These are phyloP conservation scores for Phytophthora sojae DNA, from an alignment of 352 stramenopile species.

Conservation along the genomic window DNA sequence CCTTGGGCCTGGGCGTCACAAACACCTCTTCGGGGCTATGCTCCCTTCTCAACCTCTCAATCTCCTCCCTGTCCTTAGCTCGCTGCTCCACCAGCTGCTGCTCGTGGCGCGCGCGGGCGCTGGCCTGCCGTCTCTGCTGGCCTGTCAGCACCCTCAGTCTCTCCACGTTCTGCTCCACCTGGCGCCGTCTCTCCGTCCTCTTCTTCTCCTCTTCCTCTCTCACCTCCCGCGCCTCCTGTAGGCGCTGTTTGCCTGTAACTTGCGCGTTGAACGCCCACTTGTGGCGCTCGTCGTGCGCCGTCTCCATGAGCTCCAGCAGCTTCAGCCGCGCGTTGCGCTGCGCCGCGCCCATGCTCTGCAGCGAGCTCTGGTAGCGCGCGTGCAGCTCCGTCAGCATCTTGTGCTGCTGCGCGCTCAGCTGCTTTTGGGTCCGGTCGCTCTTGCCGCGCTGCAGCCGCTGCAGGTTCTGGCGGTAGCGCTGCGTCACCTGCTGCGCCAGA, in stretches of 20 bases:
- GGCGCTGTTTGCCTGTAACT: constrained; percentile 41
- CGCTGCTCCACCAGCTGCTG: constrained; percentile 42
- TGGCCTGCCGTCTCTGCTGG: constrained; percentile 57
- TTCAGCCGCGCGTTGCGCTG: constrained; percentile 70
- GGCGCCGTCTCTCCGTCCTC: constrained; percentile 36
- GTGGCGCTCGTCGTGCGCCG: constrained; percentile 55
- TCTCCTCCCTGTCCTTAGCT: constrained; percentile 36
- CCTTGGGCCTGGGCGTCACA: constrained; percentile 39
- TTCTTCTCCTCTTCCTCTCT: constrained; percentile 33
- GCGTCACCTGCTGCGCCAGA: constrained; percentile 71
- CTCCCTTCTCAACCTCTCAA: constrained; percentile 30
- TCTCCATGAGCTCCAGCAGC: constrained; percentile 57
- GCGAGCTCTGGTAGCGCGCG: constrained; percentile 59
- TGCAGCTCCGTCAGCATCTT: constrained; percentile 55
- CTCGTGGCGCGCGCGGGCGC: constrained; percentile 42
- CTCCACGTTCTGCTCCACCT: constrained; percentile 57
- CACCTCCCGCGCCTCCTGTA: constrained; percentile 40
- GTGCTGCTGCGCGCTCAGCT: constrained; percentile 46
- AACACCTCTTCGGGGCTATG: constrained; percentile 53
- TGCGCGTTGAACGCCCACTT: constrained; percentile 66
- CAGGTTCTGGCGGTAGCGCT: constrained; percentile 76
- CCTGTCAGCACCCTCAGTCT: constrained; percentile 47
- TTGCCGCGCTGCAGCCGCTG: constrained; percentile 52
- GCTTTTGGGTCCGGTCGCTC: constrained; percentile 31
- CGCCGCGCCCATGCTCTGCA: constrained; percentile 67